phyloP scores from a whole-genome alignment of 2,329 filamentous ascomycete genomes.

The Dactylellina parvicollis region DNA sequence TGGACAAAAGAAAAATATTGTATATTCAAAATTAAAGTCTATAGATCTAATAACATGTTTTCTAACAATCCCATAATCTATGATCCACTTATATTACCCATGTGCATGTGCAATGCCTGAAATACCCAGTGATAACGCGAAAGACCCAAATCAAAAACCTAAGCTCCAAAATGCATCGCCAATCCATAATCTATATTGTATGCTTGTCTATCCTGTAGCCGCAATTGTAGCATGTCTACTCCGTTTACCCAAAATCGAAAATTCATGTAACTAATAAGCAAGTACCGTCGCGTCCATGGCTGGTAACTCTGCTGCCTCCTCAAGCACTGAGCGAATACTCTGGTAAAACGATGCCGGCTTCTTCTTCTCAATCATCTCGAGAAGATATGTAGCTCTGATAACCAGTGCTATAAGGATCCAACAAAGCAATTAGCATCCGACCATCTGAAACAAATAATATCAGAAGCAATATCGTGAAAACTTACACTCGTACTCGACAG shows the following conservation, averaged over 20 bases:
- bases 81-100: no score
- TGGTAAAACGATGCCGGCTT: constrained; percentile 37
- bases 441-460: background rate
- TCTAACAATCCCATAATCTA: no score
- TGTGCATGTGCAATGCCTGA: no score
- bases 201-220: no score
- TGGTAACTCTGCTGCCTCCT: background rate
- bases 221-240: no score
- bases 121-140: no score
- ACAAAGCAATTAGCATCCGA: background rate
- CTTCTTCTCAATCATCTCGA: constrained; percentile 48
- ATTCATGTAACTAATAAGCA: constrained; percentile 8
- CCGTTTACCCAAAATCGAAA: background rate
- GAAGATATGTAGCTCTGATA: constrained; percentile 36
- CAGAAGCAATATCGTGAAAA: background rate
- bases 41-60: no score
- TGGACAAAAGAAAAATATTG: no score
- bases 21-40: no score
- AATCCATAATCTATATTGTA: no score
- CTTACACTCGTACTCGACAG: constrained; percentile 39
- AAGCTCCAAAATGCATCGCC: no score
- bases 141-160: no score
- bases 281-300: constrained; percentile 16
- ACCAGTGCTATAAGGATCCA: constrained; percentile 10
- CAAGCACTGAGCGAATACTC: constrained; percentile 15